These are phyloP conservation scores for Eutrema yunnanense DNA, from an alignment of 345 rosid genomes.

Conservation along the genomic window DNA sequence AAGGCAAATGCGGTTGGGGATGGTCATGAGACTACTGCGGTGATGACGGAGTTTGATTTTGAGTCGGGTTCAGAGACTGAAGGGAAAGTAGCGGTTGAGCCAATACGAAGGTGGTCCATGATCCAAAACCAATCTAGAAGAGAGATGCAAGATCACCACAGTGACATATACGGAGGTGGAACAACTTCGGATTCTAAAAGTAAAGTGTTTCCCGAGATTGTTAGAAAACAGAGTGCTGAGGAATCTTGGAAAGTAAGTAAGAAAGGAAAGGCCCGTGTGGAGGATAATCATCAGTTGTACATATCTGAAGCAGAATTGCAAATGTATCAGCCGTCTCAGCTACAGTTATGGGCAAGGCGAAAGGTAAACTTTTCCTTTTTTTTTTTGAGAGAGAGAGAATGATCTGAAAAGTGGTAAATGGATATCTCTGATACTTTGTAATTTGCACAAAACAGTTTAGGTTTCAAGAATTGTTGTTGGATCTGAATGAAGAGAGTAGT, in stretches of 20 bases:
- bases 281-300: constrained; percentile 60
- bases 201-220: constrained; percentile 75
- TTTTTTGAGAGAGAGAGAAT: background rate
- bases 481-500: constrained; percentile 35
- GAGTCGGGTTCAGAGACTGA: constrained; percentile 57
- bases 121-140: constrained; percentile 66
- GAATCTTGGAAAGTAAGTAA: constrained; percentile 26
- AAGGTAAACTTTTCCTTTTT: constrained; percentile 38
- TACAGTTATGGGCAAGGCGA: constrained; percentile 70
- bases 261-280: constrained; percentile 31
- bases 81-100: constrained; percentile 58
- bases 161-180: constrained; percentile 81
- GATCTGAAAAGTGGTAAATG: constrained; percentile 1
- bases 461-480: constrained; percentile 48
- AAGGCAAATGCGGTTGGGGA: constrained; percentile 23
- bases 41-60: constrained; percentile 29
- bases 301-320: constrained; percentile 82
- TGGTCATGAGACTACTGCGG: constrained; percentile 34
- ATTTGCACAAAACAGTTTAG: constrained; percentile 43
- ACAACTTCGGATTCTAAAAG: constrained; percentile 46
- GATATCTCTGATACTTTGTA: constrained; percentile 11
- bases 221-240: constrained; percentile 34
- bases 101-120: constrained; percentile 83
- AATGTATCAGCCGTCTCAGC: constrained; percentile 47
- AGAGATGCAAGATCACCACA: constrained; percentile 57